These are phyloP conservation scores for Talaromyces liani DNA, from an alignment of 495 filamentous ascomycete species.

Conservation along the genomic window DNA sequence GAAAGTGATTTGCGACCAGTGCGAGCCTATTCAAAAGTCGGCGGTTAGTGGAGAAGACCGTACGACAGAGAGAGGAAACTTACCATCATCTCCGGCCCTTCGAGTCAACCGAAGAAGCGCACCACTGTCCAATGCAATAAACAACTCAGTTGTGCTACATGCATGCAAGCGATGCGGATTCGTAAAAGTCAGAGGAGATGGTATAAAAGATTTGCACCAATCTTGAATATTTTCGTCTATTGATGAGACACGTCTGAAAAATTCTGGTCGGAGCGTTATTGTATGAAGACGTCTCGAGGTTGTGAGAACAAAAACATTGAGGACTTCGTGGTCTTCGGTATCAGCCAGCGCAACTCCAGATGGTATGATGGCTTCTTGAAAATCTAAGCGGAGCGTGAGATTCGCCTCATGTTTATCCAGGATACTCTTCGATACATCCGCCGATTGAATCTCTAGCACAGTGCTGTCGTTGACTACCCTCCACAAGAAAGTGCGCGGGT, in stretches of 20 bases:
- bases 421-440: constrained; percentile 69
- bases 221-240: constrained; percentile 65
- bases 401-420: constrained; percentile 57
- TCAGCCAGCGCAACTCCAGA: constrained; percentile 77
- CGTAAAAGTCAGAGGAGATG: constrained; percentile 67
- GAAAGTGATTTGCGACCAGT: constrained; percentile 73
- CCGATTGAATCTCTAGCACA: constrained; percentile 72
- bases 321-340: constrained; percentile 63
- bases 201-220: constrained; percentile 66
- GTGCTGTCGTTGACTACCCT: constrained; percentile 73
- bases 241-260: constrained; percentile 59
- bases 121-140: constrained; percentile 78
- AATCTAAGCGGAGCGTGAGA: constrained; percentile 66
- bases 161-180: constrained; percentile 75
- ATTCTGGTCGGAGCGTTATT: constrained; percentile 69
- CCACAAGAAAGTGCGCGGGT: constrained; percentile 85
- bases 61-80: constrained; percentile 11
- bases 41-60: constrained; percentile 1
- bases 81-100: constrained; percentile 59
- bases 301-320: constrained; percentile 77
- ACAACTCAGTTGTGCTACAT: constrained; percentile 59
- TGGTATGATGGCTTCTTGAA: constrained; percentile 61
- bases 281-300: constrained; percentile 70
- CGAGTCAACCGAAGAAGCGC: constrained; percentile 66
- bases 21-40: constrained; percentile 34